A percentile compares a stretch with the other conserved stretches of the same genome.
Evolutionary conservation across 371 early-diverging fungal genomes (phyloP).

Genomic region (Rozella allomycis): DNA sequence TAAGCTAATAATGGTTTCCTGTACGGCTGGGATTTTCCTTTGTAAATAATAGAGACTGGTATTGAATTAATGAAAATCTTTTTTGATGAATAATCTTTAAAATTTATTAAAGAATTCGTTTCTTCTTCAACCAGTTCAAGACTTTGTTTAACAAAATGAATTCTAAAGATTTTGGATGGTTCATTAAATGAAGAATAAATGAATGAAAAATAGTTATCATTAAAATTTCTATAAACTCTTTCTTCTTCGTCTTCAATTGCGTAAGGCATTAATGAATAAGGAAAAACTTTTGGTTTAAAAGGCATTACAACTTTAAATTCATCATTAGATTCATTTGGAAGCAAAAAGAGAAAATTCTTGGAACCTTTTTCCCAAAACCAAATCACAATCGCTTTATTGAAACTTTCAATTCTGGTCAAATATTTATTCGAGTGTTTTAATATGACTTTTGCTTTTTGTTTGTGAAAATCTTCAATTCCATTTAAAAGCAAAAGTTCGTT

Average conservation of each 20-base stretch:
- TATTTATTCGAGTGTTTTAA: slow-evolving; percentile 4
- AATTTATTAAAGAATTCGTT: no score
- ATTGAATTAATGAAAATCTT: slow-evolving; percentile 1
- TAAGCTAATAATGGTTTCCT: slow-evolving; percentile 9
- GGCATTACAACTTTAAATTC: neutral
- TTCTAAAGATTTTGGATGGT: slow-evolving; percentile 2
- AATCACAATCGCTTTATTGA: slow-evolving; percentile 12
- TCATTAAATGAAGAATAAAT: slow-evolving; percentile 7
- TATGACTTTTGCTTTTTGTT: slow-evolving; percentile 3
- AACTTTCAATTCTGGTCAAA: slow-evolving; percentile 15
- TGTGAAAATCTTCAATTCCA: no score
- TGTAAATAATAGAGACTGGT: slow-evolving; percentile 6
- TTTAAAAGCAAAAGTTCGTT: slow-evolving; percentile 1
- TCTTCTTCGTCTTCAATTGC: slow-evolving; percentile 10
- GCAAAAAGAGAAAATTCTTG: slow-evolving; percentile 5
- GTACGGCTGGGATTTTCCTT: neutral
- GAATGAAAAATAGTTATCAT: slow-evolving; percentile 4
- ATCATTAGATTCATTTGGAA: neutral
- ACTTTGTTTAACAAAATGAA: slow-evolving; percentile 1
- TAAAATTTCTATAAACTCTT: slow-evolving; percentile 6
- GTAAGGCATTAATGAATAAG: slow-evolving; percentile 10
- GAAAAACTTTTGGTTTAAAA: slow-evolving; percentile 4
- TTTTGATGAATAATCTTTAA: neutral
- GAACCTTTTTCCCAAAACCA: slow-evolving; percentile 19
- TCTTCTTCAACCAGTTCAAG: no score